Conservation (phyloP, 345 rosid genomes). For the Syzygium grande region DNA sequence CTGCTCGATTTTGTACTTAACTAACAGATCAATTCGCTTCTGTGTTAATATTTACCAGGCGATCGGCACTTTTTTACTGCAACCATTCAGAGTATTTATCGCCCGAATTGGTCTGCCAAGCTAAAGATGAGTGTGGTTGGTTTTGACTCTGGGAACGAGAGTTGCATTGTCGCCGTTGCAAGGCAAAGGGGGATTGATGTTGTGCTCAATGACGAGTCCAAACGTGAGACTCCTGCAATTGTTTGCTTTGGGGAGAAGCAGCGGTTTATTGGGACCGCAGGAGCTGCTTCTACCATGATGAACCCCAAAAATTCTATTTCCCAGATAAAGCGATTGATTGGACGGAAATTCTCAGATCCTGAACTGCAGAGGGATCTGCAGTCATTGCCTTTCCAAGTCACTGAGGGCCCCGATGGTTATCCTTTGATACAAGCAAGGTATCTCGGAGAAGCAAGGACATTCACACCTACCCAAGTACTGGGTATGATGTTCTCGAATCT, state of each 20-base stretch:
- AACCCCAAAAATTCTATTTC: slow-evolving; percentile 69
- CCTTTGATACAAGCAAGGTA: slow-evolving; percentile 82
- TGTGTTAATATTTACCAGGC: neutral
- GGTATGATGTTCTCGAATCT: slow-evolving; percentile 84
- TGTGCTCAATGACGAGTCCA: slow-evolving; percentile 95
- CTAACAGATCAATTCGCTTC: neutral
- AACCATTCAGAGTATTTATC: neutral
- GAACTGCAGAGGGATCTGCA: slow-evolving; percentile 85
- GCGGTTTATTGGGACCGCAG: slow-evolving; percentile 73
- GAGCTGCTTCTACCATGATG: slow-evolving; percentile 69
- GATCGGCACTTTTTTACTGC: neutral
- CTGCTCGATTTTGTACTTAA: neutral
- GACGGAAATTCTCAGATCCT: slow-evolving; percentile 73
- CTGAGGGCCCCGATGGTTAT: slow-evolving; percentile 84
- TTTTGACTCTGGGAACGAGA: slow-evolving; percentile 98
- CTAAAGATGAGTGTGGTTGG: slow-evolving; percentile 92
- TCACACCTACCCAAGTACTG: slow-evolving; percentile 86
- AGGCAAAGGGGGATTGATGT: slow-evolving; percentile 99
- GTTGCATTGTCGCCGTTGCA: slow-evolving; percentile 91
- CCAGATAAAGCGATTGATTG: slow-evolving; percentile 55
- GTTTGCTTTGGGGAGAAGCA: slow-evolving; percentile 85
- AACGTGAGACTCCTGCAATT: slow-evolving; percentile 85
- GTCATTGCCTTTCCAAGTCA: slow-evolving; percentile 57
- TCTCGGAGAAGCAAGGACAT: slow-evolving; percentile 67
- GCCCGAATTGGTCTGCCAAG: neutral